Base-by-base conservation (phyloP, 352 stramenopile species). In the Phytopythium montanum region DNA sequence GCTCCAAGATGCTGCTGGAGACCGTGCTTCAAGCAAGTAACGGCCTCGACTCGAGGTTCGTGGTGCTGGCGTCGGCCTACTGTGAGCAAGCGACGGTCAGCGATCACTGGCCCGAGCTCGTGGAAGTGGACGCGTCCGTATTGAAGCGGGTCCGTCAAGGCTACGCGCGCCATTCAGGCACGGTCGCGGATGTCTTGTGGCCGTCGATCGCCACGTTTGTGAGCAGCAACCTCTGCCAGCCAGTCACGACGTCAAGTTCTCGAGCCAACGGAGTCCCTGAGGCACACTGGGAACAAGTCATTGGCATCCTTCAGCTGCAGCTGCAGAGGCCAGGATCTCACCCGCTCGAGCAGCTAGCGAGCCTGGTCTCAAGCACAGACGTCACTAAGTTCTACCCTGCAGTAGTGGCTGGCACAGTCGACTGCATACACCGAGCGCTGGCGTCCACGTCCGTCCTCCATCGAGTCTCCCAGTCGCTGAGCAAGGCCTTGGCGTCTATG, bases 171-270 rank as follows among this genome's bases (percentile, higher is more conserved):
- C 58, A 48, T 76, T 8, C 75, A 61, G 6, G 70, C 16, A 39
- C 53, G 57, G 42, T 73, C 69, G 57, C 38, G 0, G 64, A 82
- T 61, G 60, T 58, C 38, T 21, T 86, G 25, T 86, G 76, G 76
- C 61, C 64, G 51, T 55, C 60, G 51, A 68, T 86, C 16, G 59
- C 70, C 51, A 60, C 42, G 41, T 75, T 61, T 26, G 2, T 52
- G n/a, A 16, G 26, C n/a, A 42, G 29, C 12, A 61, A 53, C 16
- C 16, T 49, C 38, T 29, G 26, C 61, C 34, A 16, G n/a, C 25
- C 23, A 25, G 28, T 36, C 39, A 16, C 60, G 13, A 12, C 9
- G 23, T 5, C 10, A 0, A 16, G 14, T 1, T 33, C 8, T 31
- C 67, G 33, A 55, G 38, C 3, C 6, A 62, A 34, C 13, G 38